These are phyloP conservation scores for Pichia sp. DNA, from an alignment of 1,139 yeast species.

Conservation along the genomic window DNA sequence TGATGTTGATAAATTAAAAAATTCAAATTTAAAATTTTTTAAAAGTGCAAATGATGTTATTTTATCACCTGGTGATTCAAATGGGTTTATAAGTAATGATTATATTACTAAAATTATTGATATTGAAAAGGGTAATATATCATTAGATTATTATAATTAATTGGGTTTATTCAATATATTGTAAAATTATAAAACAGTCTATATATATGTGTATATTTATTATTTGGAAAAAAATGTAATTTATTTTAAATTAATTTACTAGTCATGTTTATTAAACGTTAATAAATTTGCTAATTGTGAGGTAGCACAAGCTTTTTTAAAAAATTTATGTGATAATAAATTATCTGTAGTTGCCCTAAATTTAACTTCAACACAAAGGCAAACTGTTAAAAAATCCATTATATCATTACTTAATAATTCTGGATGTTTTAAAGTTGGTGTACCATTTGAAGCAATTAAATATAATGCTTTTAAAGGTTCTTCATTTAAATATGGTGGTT, in stretches of 20 bases:
- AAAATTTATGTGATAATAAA: slow-evolving; percentile 73
- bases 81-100: slow-evolving; percentile 45
- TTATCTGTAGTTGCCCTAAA: slow-evolving; percentile 90
- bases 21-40: slow-evolving; percentile 49
- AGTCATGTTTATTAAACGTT: slow-evolving; percentile 18
- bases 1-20: slow-evolving; percentile 42
- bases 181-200: too few relatives aligned
- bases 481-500: slow-evolving; percentile 95
- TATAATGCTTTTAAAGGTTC: slow-evolving; percentile 88
- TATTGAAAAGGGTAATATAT: slow-evolving; percentile 4
- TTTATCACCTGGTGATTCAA: slow-evolving; percentile 52
- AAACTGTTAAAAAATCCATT: slow-evolving; percentile 82
- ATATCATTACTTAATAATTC: slow-evolving; percentile 71
- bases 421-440: slow-evolving; percentile 89
- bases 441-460: slow-evolving; percentile 93
- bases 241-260: neutral
- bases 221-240: neutral
- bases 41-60: slow-evolving; percentile 71
- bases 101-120: slow-evolving; percentile 35
- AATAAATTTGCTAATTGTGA: slow-evolving; percentile 59
- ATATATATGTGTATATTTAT: neutral
- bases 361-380: slow-evolving; percentile 91
- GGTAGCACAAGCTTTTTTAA: slow-evolving; percentile 64
- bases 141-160: too few relatives aligned
- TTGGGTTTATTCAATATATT: too few relatives aligned